These are phyloP conservation scores for Ramaria sp. DNA, from an alignment of 768 basidiomycete genomes.

Conservation along the genomic window DNA sequence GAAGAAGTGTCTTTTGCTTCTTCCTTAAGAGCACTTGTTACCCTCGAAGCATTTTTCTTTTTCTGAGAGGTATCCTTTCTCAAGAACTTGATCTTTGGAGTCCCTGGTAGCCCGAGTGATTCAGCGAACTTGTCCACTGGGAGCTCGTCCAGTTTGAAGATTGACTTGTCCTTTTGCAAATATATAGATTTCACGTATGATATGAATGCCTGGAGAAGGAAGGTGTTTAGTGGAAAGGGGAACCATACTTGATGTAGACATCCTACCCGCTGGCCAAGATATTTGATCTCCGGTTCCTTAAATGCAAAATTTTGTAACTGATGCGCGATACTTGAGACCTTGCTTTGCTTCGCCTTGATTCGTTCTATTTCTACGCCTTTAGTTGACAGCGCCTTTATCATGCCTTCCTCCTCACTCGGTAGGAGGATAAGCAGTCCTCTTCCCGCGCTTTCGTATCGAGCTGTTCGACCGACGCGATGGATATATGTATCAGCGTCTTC, in stretches of 20 bases:
- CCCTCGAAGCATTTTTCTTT: conserved; percentile 63
- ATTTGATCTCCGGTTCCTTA: conserved; percentile 94
- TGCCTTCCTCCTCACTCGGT: conserved; percentile 91
- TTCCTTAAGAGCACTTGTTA: conserved; percentile 19
- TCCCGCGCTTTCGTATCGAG: conserved; percentile 84
- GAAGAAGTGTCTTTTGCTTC: conserved; percentile 12
- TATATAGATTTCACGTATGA: conserved; percentile 91
- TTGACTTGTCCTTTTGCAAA: conserved; percentile 86
- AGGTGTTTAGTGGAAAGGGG: neutral
- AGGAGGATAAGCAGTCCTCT: conserved; percentile 72
- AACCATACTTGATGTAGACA: neutral
- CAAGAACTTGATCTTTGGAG: conserved; percentile 90
- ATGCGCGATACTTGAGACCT: conserved; percentile 73
- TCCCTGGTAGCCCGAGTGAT: conserved; percentile 85
- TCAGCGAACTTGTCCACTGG: conserved; percentile 80
- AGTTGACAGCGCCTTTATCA: conserved; percentile 56
- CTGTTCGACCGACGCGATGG: conserved; percentile 92
- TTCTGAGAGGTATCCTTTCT: conserved; percentile 54
- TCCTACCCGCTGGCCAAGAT: conserved; percentile 84
- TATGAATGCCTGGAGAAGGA: conserved; percentile 65
- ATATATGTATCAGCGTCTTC: conserved; percentile 98
- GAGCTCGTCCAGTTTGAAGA: conserved; percentile 79
- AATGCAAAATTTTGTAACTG: conserved; percentile 90
- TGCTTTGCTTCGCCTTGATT: conserved; percentile 84
- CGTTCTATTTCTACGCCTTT: conserved; percentile 64